Evolutionary conservation across 2,329 filamentous ascomycete species (phyloP), one percentile per base, ranked within the genome.

Genomic region (Neofusicoccum cordaticola): DNA sequence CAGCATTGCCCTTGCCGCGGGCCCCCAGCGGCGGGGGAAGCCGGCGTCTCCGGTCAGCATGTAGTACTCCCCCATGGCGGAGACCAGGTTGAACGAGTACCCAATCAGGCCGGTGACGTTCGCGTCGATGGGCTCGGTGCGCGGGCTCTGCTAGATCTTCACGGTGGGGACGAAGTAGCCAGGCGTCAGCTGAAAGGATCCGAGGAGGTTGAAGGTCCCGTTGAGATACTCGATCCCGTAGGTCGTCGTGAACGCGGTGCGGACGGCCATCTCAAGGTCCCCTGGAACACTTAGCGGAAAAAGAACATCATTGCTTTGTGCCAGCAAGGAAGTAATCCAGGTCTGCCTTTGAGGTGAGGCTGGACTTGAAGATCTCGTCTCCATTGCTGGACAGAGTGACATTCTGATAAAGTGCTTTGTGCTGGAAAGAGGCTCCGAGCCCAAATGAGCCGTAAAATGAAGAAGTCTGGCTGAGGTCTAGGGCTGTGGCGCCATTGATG

Each of bases 321-420:
- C 75, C 76, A 51, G 77, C 70, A 6, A 77, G 67, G 57, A 78
- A 79, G 63, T 78, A 74, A 4, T 68, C 5, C 19, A 78, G 65
- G 48, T 72, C 72, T 3, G 65, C 63, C 2, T 56, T 62, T n/a
- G 77, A 68, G 0, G 67, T 77, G 27, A 77, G 66, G 12, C 19
- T 50, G 1, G 47, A 31, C 13, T 34, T 27, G 27, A 22, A 4
- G 69, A 51, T 6, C 70, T 67, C 4, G 66, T 66, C 60, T 75
- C 75, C 1, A 71, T 69, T 15, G 62, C 11, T 1, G 67, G 56
- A 13, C 69, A 69, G 0, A 63, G 48, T 19, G 53, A 74, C 62
- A 37, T 75, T 68, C 7, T 64, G 68, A 65, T 73, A 75, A 27
- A 70, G 42, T 3, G 73, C 71, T 2, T 68, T 65, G 42, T 76